Conservation (phyloP, 495 filamentous ascomycete species). For the Podospora appendiculata region DNA sequence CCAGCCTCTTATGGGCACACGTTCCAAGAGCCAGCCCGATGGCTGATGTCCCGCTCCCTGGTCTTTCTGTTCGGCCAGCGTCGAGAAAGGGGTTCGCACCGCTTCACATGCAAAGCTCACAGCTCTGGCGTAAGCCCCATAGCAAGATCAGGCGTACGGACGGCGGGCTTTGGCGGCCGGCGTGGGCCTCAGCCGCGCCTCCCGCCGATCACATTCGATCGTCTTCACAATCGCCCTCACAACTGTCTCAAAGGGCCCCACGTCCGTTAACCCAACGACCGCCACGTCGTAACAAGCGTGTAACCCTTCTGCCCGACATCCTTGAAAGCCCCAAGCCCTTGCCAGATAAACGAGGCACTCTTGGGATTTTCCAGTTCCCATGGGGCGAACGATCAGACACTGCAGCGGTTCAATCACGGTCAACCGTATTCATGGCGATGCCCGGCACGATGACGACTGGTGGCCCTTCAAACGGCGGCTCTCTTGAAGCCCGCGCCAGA, state of each 20-base stretch:
- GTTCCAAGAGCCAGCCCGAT: conserved; percentile 3
- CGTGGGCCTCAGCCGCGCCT: conserved; percentile 25
- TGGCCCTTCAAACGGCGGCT: conserved; percentile 14
- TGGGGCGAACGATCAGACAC: conserved; percentile 51
- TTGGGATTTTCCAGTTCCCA: conserved; percentile 51
- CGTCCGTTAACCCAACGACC: conserved; percentile 38
- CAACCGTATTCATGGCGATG: conserved; percentile 31
- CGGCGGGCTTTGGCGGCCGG: conserved; percentile 30
- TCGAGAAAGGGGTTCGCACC: conserved; percentile 21
- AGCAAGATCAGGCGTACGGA: conserved; percentile 8
- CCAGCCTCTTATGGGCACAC: conserved; percentile 9
- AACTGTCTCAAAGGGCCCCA: conserved; percentile 18
- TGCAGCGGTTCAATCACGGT: conserved; percentile 28
- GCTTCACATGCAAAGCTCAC: conserved; percentile 28
- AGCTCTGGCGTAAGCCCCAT: conserved; percentile 34
- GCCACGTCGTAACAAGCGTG: conserved; percentile 40
- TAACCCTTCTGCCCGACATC: conserved; percentile 48
- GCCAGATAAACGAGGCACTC: conserved; percentile 40
- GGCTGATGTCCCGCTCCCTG: conserved; percentile 15
- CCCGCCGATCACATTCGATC: conserved; percentile 24
- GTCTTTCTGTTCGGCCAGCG: conserved; percentile 21
- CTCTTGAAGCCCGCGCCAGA: conserved; percentile 23
- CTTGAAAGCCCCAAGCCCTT: conserved; percentile 47
- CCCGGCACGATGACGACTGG: conserved; percentile 42
- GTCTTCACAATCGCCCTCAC: conserved; percentile 15